Evolutionary conservation across 1,284 basidiomycete genomes (phyloP).

Genomic region (Malassezia yamatoensis): DNA sequence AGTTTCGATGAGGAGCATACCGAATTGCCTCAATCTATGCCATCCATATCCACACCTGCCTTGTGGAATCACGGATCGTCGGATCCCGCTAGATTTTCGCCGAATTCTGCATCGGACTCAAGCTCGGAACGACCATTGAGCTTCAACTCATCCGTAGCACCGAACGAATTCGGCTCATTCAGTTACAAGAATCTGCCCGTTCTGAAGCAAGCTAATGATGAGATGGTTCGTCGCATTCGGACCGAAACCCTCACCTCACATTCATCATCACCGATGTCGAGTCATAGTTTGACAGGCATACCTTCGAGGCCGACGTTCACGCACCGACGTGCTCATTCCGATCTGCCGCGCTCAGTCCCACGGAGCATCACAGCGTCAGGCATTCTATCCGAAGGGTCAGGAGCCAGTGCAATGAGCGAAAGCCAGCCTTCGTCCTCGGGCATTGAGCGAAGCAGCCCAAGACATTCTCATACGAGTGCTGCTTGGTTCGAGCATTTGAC

Average conservation of each 20-base stretch:
- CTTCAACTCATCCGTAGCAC: neutral
- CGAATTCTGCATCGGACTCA: neutral
- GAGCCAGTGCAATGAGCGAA: neutral
- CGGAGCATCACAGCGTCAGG: neutral
- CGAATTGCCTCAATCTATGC: slow-evolving; percentile 29
- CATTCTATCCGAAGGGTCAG: neutral
- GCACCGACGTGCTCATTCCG: slow-evolving; percentile 1
- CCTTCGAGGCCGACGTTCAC: neutral
- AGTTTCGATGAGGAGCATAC: slow-evolving; percentile 59
- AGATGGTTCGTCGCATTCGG: slow-evolving; percentile 81
- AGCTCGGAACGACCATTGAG: neutral
- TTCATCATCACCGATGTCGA: slow-evolving; percentile 1
- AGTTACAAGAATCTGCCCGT: slow-evolving; percentile 96
- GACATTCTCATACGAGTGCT: neutral
- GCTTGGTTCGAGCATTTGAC: neutral
- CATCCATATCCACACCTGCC: slow-evolving; percentile 44
- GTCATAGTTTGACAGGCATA: neutral
- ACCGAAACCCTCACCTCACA: neutral
- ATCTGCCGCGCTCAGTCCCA: neutral
- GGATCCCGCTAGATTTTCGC: neutral
- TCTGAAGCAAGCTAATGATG: slow-evolving; percentile 95
- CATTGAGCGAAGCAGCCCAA: neutral
- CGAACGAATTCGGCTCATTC: slow-evolving; percentile 86
- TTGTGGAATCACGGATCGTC: neutral
- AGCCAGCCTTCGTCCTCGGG: neutral